Conservation (phyloP, 768 basidiomycete genomes). For the Boletus pseudo-olivaceus region DNA sequence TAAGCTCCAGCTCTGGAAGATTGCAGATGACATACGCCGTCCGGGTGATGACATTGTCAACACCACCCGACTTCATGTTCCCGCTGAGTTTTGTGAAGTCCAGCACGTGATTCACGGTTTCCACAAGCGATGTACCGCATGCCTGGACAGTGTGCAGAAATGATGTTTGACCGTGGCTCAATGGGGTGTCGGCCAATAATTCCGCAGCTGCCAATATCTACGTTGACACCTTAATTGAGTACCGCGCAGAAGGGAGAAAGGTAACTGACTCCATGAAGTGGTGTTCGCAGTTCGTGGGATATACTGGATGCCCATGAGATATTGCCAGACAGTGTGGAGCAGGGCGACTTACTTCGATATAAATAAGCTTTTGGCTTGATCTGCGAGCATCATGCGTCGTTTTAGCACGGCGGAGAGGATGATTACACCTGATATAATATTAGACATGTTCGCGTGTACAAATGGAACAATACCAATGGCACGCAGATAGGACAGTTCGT, state of each 20-base stretch:
- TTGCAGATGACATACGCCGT: conserved; percentile 46
- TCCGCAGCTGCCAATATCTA: conserved; percentile 91
- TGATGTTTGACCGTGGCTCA: conserved; percentile 77
- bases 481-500: conserved; percentile 86
- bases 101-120: conserved; percentile 95
- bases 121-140: conserved; percentile 92
- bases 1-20: background rate
- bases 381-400: conserved; percentile 88
- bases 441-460: background rate
- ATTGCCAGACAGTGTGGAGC: background rate
- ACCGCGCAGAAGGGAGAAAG: background rate
- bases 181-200: conserved; percentile 77
- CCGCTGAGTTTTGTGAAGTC: conserved; percentile 96
- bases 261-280: conserved; percentile 74
- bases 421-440: conserved; percentile 60
- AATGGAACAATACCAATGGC: conserved; percentile 61
- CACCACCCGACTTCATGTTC: conserved; percentile 72
- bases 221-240: background rate
- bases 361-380: conserved; percentile 90
- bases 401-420: conserved; percentile 92
- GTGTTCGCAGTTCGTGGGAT: conserved; percentile 88
- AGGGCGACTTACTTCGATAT: conserved; percentile 71
- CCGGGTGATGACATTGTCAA: conserved; percentile 70
- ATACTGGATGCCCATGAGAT: conserved; percentile 49
- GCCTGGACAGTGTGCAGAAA: conserved; percentile 93